Base-by-base conservation (phyloP, 2,329 filamentous ascomycete species). In the Leptographium galeiforme region DNA sequence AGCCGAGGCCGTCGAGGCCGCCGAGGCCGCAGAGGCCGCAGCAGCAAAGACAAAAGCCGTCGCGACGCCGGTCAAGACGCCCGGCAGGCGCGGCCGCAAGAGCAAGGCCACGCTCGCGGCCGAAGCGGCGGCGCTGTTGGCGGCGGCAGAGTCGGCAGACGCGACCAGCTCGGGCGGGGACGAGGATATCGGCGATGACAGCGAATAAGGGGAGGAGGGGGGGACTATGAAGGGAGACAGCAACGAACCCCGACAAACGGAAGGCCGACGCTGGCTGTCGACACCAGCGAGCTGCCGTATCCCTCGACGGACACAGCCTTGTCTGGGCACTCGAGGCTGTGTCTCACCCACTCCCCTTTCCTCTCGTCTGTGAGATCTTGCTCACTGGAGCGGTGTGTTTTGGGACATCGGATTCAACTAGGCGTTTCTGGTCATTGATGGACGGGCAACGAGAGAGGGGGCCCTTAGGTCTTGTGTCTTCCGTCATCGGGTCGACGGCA, bases 41-140 rank as follows among this genome's bases (percentile, higher is more conserved):
- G 53, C 53, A 0, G 56, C 52, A 4, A 39, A 39, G 46, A 6
- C 53, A 10, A 25, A 40, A 8, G 14, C 48, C 1, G 47, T 33
- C 7, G 30, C 45, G 25, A 53, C 38, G 12, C 34, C 43, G 7
- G 25, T 6, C 47, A 53, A 54, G 52, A 55, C 50, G 30, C 55
- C 58, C 1, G 57, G 55, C 19, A 58, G 55, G 50, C 58, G 58
- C 25, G 58, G 58, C 49, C 58, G 58, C 51, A 59, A 59, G 55
- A 59, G 58, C 56, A 59, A 59, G 57, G 58, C 58, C 1, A 51
- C 53, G 36, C 56, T 59, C 1, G 58, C 57, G 30, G 58, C 58
- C 2, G 58, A 59, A 45, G 53, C 30, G 1, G 36, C 36, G 3
- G 56, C 25, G 0, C 48, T 33, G 43, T 12, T 38, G 12, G 50